phyloP scores from a whole-genome alignment of 768 basidiomycete species.

The Rhizopogon vulgaris region DNA sequence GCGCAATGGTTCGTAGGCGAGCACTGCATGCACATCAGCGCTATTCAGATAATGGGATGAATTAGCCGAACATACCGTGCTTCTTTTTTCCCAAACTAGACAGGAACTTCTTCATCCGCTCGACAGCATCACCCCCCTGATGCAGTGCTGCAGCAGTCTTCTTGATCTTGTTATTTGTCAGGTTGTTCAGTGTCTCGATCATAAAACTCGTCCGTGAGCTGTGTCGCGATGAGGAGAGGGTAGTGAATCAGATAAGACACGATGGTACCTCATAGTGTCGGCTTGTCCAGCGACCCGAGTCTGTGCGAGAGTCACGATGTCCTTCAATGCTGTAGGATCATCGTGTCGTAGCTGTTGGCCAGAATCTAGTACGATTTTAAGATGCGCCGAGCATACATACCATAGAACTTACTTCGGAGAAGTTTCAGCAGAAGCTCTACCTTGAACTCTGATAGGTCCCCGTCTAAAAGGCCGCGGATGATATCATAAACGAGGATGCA shows the following conservation, averaged over 20 bases:
- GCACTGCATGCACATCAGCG: constrained; percentile 40
- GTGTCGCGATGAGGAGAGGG: not conserved
- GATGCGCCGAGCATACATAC: not conserved
- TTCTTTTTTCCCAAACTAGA: constrained; percentile 68
- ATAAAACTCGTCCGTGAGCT: constrained; percentile 93
- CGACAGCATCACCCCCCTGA: constrained; percentile 70
- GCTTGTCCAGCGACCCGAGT: constrained; percentile 53
- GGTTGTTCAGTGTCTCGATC: constrained; percentile 87
- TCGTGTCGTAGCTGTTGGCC: constrained; percentile 88
- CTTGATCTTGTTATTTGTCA: constrained; percentile 88
- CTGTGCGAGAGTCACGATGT: constrained; percentile 83
- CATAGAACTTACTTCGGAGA: constrained; percentile 54
- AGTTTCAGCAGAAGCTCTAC: constrained; percentile 88
- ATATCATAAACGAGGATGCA: constrained; percentile 88
- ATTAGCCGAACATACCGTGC: constrained; percentile 40
- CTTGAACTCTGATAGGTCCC: constrained; percentile 64
- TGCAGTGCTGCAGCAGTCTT: constrained; percentile 54
- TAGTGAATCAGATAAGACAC: not conserved
- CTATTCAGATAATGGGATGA: not conserved
- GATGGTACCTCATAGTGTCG: constrained; percentile 44
- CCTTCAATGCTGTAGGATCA: constrained; percentile 87
- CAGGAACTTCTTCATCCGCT: constrained; percentile 86
- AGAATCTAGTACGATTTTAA: constrained; percentile 51
- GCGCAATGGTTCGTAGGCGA: constrained; percentile 80
- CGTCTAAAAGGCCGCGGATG: constrained; percentile 65